Evolutionary conservation across 2,329 filamentous ascomycete genomes (phyloP).

Genomic region (Tricladium varicosporioides): DNA sequence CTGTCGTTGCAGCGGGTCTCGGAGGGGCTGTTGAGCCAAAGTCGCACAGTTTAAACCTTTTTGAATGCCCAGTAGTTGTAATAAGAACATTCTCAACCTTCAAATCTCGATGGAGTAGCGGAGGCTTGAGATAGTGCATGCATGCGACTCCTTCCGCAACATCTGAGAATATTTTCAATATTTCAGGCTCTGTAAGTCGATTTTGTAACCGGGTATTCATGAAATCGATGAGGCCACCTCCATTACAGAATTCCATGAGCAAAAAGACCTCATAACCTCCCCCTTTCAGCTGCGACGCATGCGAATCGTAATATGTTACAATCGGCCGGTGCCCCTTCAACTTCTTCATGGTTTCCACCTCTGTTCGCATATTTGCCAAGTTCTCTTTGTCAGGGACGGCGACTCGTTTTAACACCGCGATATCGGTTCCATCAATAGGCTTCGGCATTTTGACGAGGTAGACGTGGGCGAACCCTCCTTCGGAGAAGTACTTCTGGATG

Average conservation of each 20-base stretch:
- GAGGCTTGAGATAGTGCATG: conserved; percentile 98
- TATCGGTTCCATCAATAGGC: conserved; percentile 38
- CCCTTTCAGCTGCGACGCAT: conserved; percentile 88
- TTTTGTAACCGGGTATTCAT: conserved; percentile 99
- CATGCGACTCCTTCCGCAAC: conserved; percentile 94
- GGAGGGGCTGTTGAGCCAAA: conserved; percentile 91
- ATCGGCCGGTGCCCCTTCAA: conserved; percentile 95
- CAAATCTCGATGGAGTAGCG: conserved; percentile 87
- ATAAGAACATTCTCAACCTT: conserved; percentile 99
- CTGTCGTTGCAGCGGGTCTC: conserved; percentile 78
- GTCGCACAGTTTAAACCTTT: conserved; percentile 93
- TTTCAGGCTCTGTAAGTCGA: conserved; percentile 94
- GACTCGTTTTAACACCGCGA: conserved; percentile 63
- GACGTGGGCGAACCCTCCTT: conserved; percentile 97
- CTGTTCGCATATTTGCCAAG: conserved; percentile 91
- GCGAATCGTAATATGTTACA: conserved; percentile 97
- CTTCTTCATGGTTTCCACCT: conserved; percentile 99
- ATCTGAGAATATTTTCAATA: conserved; percentile 94
- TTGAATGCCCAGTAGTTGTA: conserved; percentile 54
- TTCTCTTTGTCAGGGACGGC: conserved; percentile 95
- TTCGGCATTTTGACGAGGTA: conserved; percentile 88
- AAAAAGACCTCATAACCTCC: conserved; percentile 97
- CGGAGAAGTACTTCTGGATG: conserved; percentile 95
- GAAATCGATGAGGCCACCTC: conserved; percentile 95
- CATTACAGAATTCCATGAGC: conserved; percentile 96